Conservation (phyloP, 2,329 filamentous ascomycete genomes). For the Alternaria conjuncta region DNA sequence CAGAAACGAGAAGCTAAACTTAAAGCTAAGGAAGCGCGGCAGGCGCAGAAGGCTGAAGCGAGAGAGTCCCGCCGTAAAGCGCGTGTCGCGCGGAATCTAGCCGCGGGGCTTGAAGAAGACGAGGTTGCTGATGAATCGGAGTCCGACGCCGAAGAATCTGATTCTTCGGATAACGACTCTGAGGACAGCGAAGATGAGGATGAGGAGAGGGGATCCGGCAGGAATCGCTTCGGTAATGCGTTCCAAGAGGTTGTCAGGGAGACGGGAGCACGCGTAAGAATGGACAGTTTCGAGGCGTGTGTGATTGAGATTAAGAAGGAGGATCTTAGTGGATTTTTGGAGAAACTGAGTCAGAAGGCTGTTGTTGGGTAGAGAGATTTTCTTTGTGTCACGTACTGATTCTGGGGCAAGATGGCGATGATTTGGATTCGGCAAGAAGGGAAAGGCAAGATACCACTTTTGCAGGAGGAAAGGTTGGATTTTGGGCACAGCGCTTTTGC, state of each 20-base stretch:
- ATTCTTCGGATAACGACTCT: conserved; percentile 57
- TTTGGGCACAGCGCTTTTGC: conserved; percentile 2
- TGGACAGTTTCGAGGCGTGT: conserved; percentile 96
- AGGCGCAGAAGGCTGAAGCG: conserved; percentile 65
- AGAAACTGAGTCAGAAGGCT: conserved; percentile 88
- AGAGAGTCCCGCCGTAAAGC: conserved; percentile 65
- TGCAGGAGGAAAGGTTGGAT: not conserved
- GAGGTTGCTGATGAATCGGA: conserved; percentile 57
- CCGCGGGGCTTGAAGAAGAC: conserved; percentile 68
- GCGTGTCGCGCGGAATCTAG: conserved; percentile 40
- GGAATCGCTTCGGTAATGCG: conserved; percentile 91
- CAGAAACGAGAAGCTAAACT: conserved; percentile 71
- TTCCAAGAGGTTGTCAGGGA: conserved; percentile 95
- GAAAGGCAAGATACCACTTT: not conserved
- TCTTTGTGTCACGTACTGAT: not conserved
- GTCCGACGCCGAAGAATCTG: conserved; percentile 64
- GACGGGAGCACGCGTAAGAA: conserved; percentile 85
- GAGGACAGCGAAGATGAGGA: conserved; percentile 54
- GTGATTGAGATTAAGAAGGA: conserved; percentile 98
- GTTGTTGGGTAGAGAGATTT: conserved; percentile 57
- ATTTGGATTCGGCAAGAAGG: not conserved
- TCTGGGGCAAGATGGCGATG: not conserved
- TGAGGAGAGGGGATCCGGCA: conserved; percentile 72
- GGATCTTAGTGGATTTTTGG: conserved; percentile 87
- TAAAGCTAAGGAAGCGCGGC: conserved; percentile 58